Evolutionary conservation across 192 early-diverging fungal genomes (phyloP), one percentile per base, ranked within the genome.

Genomic region (Borealophlyctis nickersoniae): DNA sequence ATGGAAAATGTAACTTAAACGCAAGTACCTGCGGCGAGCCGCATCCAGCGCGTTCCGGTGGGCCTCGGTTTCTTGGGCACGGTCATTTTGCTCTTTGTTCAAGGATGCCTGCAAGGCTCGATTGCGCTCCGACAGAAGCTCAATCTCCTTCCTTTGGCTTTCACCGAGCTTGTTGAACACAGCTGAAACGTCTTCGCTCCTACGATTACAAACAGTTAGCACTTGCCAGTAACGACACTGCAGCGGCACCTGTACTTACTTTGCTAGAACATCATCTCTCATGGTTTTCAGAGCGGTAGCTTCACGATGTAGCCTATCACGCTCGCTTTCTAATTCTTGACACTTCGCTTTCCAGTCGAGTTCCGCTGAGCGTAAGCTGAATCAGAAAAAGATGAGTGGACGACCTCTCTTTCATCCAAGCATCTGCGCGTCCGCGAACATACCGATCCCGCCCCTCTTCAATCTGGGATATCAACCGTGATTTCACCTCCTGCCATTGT

Each of bases 371-470:
- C 63, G 63, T 7, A 33, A 2, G 27, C 60, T 62, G 49, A 36
- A 56, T 16, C 2, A 24, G n/a, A 26, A 62, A 13, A 27, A 53
- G 13, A 53, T 9, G 22, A 3, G 14, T 16, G 29, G 0, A 22
- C 24, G 49, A 16, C 27, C 19, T 39, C 19, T 14, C 4, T 19
- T 59, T 19, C 7, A 26, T 23, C 19, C 58, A n/a, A n/a, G n/a
- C n/a, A n/a, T n/a, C n/a, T n/a, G 24, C 14, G 29, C 48, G 0
- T 53, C 0, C 1, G 28, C n/a, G n/a, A 55, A 26, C 22, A 36
- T 58, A 64, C 65, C 49, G 22, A 16, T 29, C 26, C 28, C 49
- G 28, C 7, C 29, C 24, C 29, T 66, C 55, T 33, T 66, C 56
- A 4, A 58, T 22, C 1, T 33, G 45, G 2, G 7, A 13, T 27